Evolutionary conservation across 1,139 yeast genomes (phyloP), one percentile per base, ranked within the genome.

Genomic region (Debaryomyces psychrophilus): DNA sequence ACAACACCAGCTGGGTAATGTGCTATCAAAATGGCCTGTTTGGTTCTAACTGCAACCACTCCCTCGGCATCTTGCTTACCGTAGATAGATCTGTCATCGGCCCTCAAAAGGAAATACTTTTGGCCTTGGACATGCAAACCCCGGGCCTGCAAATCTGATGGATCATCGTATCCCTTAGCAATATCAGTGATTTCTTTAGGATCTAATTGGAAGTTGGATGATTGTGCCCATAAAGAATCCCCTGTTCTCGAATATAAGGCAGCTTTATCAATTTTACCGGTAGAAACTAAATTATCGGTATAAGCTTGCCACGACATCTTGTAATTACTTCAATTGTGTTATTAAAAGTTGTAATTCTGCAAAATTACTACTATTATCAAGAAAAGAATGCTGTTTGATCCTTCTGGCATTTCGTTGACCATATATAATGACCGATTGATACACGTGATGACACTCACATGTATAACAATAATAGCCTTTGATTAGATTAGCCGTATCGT

Each of bases 231-330:
- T 48, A 85, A 81, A 29, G 96, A 81, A 67, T 92, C 97, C 38
- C 99, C 99, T 9, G 95, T 97, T 57, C 87, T 84, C 12, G 97
- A 92, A 72, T 87, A 90, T 59, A 93, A 83, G 43, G 95, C 95
- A 31, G 98, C 97, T 68, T 84, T 83, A 73, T 92, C 97, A 58
- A 93, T 77, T 68, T 88, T 89, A 55, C 90, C 90, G 48, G 97
- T 85, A 47, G 85, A 87, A 58, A 87, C 74, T 58, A 93, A 82
- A 71, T 90, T 90, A 67, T 93, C 98, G 50, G 97, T 90, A 78
- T 93, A 93, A 51, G 97, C 97, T 85, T 75, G 71, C 73, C 75
- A 69, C 50, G 75, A 68, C 77, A 74, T 67, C 29, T 17, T 26
- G 41, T 26, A 17, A 18, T 18, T 27, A 23, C 2, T 38, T 27